Base-by-base conservation (phyloP, 2,329 filamentous ascomycete genomes). In the Ophiostoma populinum region DNA sequence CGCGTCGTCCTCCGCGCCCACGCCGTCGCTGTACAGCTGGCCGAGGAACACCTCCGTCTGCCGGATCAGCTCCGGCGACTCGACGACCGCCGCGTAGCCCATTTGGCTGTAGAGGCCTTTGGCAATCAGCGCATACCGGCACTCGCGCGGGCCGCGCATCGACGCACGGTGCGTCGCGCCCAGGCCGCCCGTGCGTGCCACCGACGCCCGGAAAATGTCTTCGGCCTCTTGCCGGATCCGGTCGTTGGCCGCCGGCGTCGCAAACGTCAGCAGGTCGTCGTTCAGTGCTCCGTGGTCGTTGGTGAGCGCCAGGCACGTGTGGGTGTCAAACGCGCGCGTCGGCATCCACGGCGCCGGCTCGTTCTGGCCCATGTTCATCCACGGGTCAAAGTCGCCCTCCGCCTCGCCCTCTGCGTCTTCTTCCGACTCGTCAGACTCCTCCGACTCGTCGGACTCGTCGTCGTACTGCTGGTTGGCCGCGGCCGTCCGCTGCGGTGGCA, bases 11-110 rank as follows among this genome's bases (percentile, higher is more conserved):
- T 63, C 59, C 4, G 61, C 53, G 13, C 66, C 67, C 11, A 74
- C 62, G 1, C 69, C 68, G 39, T 74, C 66, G 32, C 67, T 64
- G 44, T 81, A 80, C 13, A 86, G 58, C 35, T 62, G 62, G 33
- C 64, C 63, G 25, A 92, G 58, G 26, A 82, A 56, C 25, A 71
- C 65, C 51, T 94, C 86, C 9, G 80, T 92, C 32, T 70, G 63
- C 22, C 92, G 56, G 30, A 94, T 71, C 15, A 92, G 54, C 30
- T 75, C 64, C 40, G 77, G 71, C 2, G 75, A 60, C 54, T 94
- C 87, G 5, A 63, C 62, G 30, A 92, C 59, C 13, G 56, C 48
- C 1, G 79, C 70, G 22, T 67, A 59, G 24, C 66, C 66, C 55
- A 64, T 53, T 51, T 70, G 51, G 52, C 59, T 51, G 61, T 75